Conservation (phyloP, 768 basidiomycete genomes). For the Lentinula edodes region DNA sequence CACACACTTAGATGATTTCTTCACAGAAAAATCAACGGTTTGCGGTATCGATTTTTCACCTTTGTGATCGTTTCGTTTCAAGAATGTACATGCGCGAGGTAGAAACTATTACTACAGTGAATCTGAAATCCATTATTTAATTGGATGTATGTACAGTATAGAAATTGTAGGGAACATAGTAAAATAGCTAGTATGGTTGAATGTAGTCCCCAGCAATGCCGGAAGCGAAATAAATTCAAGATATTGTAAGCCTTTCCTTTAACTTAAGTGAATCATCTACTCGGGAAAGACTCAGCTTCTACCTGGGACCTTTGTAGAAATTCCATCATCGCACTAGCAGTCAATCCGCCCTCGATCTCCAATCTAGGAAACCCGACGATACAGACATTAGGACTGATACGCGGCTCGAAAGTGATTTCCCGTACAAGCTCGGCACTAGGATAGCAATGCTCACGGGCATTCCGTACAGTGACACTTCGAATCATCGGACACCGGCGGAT, state of each 20-base stretch:
- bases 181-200: neutral
- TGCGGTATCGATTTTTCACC: neutral
- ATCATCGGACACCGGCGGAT: slow-evolving; percentile 2
- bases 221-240: neutral
- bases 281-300: neutral
- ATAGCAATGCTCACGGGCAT: neutral
- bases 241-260: neutral
- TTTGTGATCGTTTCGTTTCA: neutral
- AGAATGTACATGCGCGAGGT: neutral
- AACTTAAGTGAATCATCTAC: neutral
- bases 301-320: neutral
- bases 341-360: neutral
- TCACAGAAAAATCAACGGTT: neutral
- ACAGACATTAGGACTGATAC: neutral
- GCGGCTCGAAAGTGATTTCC: neutral
- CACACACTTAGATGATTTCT: neutral
- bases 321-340: neutral
- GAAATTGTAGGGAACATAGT: neutral
- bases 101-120: neutral
- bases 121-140: neutral
- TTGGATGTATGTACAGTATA: neutral
- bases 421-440: neutral
- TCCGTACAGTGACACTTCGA: neutral
- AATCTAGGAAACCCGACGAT: neutral
- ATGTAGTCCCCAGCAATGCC: neutral